Evolutionary conservation across 805 yeast genomes (phyloP).

Genomic region (Candida schatavii): DNA sequence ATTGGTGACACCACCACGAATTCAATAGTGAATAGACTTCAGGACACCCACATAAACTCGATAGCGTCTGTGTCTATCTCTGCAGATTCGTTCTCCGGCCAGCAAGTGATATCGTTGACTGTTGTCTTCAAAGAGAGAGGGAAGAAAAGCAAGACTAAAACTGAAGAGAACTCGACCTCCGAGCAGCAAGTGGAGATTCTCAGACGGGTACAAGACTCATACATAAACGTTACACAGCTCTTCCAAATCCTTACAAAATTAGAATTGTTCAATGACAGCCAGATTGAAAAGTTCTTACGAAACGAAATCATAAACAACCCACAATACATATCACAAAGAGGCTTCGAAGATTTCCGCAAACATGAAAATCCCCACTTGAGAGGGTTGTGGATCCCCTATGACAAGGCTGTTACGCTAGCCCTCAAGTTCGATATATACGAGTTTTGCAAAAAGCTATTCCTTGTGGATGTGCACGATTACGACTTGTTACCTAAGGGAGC

Average conservation of each 20-base stretch:
- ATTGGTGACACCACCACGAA: constrained; percentile 42
- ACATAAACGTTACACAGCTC: constrained; percentile 36
- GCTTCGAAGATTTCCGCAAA: constrained; percentile 26
- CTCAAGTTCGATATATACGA: constrained; percentile 39
- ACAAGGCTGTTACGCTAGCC: constrained; percentile 39
- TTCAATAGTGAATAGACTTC: constrained; percentile 33
- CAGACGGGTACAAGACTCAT: constrained; percentile 43
- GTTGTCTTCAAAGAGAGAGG: constrained; percentile 8
- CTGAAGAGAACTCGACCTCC: not conserved
- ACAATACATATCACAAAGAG: constrained; percentile 23
- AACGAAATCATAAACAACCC: constrained; percentile 33
- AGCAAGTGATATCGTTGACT: constrained; percentile 34
- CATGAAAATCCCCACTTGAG: constrained; percentile 25
- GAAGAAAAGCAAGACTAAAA: not conserved
- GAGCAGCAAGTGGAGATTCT: constrained; percentile 21
- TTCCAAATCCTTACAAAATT: constrained; percentile 31
- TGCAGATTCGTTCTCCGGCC: constrained; percentile 34
- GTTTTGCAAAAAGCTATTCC: constrained; percentile 32
- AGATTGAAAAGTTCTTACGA: constrained; percentile 26
- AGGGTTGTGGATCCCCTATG: constrained; percentile 45
- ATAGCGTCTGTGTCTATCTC: constrained; percentile 15
- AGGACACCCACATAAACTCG: constrained; percentile 33
- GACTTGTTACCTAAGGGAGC: constrained; percentile 31
- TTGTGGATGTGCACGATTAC: constrained; percentile 45
- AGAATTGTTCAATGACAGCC: constrained; percentile 21